Evolutionary conservation across 805 yeast species (phyloP), one percentile per base, ranked within the genome.

Genomic region (Metschnikowia chrysomelidarum): DNA sequence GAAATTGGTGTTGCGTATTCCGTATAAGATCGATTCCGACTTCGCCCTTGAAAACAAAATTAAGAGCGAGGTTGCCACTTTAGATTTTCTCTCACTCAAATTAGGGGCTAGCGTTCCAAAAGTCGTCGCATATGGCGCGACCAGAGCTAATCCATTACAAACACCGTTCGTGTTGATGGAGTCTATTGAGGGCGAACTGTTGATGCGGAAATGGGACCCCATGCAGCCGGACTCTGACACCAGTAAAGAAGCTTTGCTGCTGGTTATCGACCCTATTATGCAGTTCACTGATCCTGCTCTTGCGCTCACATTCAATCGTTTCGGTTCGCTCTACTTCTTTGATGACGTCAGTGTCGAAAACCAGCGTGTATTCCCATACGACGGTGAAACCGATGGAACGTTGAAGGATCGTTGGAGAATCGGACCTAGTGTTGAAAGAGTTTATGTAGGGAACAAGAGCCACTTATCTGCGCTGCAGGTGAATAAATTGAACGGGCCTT

Each of bases 171-270:
- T 87, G 37, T 67, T 91, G 46, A 76, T 84, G 80, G 96, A 91
- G 57, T 77, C 64, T 53, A 69, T 85, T 40, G 81, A 76, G 32
- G 96, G 97, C 32, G 82, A 80, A 18, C 72, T 85, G 41, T 67
- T 91, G 47, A 91, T 93, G 96, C 83, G 77, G 50, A 67, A 78
- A 44, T 91, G 98, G 98, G 78, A 85, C 46, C 98, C 98, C 12
- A 73, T 86, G 57, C 66, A 74, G 14, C 67, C 69, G 19, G 87
- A 83, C 42, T 33, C 44, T 26, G 71, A 71, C 16, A 59, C 64
- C 14, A 67, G 75, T 18, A 71, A 72, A 31, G 72, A 63, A 11
- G 67, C 73, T 30, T 61, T 84, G 44, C 68, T 73, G 43, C 59
- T 66, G 24, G 91, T 82, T 7, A 75, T 93, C 50, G 74, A 76